Evolutionary conservation across 2,329 filamentous ascomycete species (phyloP), one percentile per base, ranked within the genome.

Genomic region (Sporothrix protearum): DNA sequence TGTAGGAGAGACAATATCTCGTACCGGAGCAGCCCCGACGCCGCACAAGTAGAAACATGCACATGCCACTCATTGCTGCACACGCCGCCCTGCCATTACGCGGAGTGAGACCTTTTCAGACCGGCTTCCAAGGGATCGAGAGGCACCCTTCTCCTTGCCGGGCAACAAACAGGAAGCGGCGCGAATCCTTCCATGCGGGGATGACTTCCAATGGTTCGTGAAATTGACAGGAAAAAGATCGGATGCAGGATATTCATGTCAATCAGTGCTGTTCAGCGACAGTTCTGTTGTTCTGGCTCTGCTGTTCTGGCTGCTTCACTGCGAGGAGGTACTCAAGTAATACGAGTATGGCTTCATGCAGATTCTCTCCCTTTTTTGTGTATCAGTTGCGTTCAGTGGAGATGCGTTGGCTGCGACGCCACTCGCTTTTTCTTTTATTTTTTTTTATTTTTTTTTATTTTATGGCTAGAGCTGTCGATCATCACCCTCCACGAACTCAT

Each of bases 41-140:
- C 55, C 16, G 55, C 55, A 39, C 55, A n/a, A n/a, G n/a, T n/a
- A n/a, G n/a, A n/a, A n/a, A n/a, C n/a, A 22, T n/a, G 30, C 55
- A 61, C 8, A 22, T 53, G n/a, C 25, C 49, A 10, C 7, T 9
- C 49, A 22, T 8, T 22, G n/a, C 10, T 53, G 49, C 49, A n/a
- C 25, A 57, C 22, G n/a, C 33, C 36, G 57, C 19, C 36, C 59
- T 64, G 59, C 59, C 2, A n/a, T 64, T 16, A 45, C 36, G 59
- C 59, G 59, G n/a, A 45, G n/a, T 64, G 59, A 64, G 36, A 64
- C 59, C 12, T 64, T 64, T 64, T 45, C 59, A 64, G 45, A 28
- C 36, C 36, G 59, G 36, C 36, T 64, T 33, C 7, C 1, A 28
- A 64, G n/a, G 59, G 14, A 64, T 10, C n/a, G 36, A 28, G 25